Conservation (phyloP, 148 eudicot species). For the Polygonum aviculare region DNA sequence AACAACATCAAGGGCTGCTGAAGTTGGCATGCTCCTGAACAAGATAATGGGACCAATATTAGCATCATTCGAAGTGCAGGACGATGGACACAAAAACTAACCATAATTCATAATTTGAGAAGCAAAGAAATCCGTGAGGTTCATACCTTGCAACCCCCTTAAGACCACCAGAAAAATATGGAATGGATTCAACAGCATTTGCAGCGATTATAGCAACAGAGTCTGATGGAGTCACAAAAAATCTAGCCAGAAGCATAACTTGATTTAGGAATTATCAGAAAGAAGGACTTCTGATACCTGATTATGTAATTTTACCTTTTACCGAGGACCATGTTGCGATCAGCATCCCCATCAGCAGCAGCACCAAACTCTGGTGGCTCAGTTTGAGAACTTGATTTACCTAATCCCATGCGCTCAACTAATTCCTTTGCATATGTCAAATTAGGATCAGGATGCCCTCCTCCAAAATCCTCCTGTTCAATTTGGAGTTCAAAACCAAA, state of each 20-base stretch:
- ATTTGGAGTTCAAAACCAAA: too few species aligned
- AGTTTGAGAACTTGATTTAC: conserved; percentile 38
- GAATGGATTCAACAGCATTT: conserved; percentile 79
- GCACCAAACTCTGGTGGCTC: conserved; percentile 97
- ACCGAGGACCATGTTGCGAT: conserved; percentile 91
- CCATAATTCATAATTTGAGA: too few species aligned
- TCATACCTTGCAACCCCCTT: conserved; percentile 90
- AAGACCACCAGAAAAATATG: conserved; percentile 83
- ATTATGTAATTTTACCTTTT: conserved; percentile 44
- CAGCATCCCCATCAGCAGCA: conserved; percentile 97
- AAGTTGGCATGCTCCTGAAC: conserved; percentile 94
- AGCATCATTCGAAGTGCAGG: too few species aligned
- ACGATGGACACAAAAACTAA: too few species aligned
- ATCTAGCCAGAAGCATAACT: conserved; percentile 37
- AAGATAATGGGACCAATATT: background rate
- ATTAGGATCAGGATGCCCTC: conserved; percentile 97
- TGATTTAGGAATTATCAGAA: background rate
- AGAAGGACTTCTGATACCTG: too few species aligned
- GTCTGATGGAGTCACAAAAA: conserved; percentile 92
- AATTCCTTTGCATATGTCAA: conserved; percentile 91
- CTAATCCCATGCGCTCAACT: conserved; percentile 87
- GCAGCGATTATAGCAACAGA: conserved; percentile 97
- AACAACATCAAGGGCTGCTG: conserved; percentile 94
- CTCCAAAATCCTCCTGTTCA: conserved; percentile 84
- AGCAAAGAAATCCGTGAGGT: background rate